Evolutionary conservation across 441 rosid genomes (phyloP).

Genomic region (Erodium texanum): DNA sequence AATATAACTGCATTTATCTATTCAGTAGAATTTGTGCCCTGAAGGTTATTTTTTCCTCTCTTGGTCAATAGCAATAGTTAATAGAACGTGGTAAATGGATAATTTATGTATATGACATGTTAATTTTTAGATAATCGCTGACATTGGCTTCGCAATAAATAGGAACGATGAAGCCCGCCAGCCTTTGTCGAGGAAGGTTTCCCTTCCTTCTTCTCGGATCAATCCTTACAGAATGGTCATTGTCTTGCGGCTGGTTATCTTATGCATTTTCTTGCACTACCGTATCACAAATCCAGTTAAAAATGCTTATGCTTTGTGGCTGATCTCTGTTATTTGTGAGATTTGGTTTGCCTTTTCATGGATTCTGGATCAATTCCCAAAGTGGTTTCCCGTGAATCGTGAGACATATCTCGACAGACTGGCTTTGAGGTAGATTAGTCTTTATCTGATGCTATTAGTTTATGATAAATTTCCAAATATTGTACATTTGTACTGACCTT

Average conservation of each 20-base stretch:
- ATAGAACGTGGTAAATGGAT: background rate
- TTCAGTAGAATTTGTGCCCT: too few species aligned
- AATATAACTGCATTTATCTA: background rate
- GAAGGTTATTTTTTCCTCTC: too few species aligned
- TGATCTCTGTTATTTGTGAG: slow-evolving; percentile 95
- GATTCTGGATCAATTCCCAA: slow-evolving; percentile 98
- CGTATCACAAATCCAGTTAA: slow-evolving; percentile 91
- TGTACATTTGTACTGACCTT: background rate
- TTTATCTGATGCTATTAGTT: background rate
- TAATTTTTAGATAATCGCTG: background rate
- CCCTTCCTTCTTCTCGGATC: slow-evolving; percentile 84
- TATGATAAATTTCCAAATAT: background rate
- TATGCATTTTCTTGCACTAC: slow-evolving; percentile 83
- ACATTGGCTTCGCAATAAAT: slow-evolving; percentile 17
- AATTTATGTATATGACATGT: background rate
- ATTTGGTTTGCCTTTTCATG: slow-evolving; percentile 98
- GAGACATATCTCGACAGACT: slow-evolving; percentile 99
- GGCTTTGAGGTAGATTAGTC: slow-evolving; percentile 52
- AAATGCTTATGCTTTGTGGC: slow-evolving; percentile 85
- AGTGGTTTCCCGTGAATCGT: slow-evolving; percentile 94
- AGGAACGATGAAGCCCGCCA: slow-evolving; percentile 98
- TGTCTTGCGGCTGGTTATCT: slow-evolving; percentile 75
- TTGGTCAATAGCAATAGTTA: too few species aligned
- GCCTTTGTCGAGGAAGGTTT: slow-evolving; percentile 93
- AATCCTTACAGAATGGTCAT: slow-evolving; percentile 98